phyloP scores from a whole-genome alignment of 2,329 filamentous ascomycete genomes.

The Cladobotryum protrusum region DNA sequence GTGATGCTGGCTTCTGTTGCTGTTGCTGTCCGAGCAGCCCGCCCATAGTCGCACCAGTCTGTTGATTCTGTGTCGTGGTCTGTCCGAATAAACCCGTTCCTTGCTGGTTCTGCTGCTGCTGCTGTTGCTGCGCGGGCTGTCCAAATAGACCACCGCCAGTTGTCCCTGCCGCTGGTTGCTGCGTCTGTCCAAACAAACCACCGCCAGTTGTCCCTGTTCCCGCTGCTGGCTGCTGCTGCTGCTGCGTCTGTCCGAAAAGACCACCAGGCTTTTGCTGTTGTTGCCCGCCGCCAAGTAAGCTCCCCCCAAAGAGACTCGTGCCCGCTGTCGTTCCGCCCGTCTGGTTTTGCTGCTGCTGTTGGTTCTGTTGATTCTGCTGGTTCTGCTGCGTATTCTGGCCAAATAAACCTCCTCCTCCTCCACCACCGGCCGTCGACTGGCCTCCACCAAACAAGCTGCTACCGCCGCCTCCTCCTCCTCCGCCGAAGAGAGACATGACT shows the following conservation, averaged over 20 bases:
- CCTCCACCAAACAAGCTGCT: slow-evolving; percentile 3
- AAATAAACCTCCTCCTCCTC: slow-evolving; percentile 12
- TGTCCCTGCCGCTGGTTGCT: slow-evolving; percentile 16
- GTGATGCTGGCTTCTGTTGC: slow-evolving; percentile 23
- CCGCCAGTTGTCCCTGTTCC: slow-evolving; percentile 20
- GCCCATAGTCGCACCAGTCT: background rate
- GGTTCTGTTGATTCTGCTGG: background rate
- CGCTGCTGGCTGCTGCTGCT: slow-evolving; percentile 11
- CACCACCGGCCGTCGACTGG: slow-evolving; percentile 1
- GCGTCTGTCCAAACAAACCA: slow-evolving; percentile 26
- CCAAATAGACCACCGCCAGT: slow-evolving; percentile 27
- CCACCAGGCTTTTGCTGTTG: slow-evolving; percentile 14
- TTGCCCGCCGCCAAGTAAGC: slow-evolving; percentile 15
- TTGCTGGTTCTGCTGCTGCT: slow-evolving; percentile 15
- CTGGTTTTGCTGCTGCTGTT: slow-evolving; percentile 12
- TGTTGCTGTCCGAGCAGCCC: background rate
- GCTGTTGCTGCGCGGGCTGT: slow-evolving; percentile 14
- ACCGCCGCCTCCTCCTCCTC: slow-evolving; percentile 15
- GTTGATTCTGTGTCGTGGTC: slow-evolving; percentile 14
- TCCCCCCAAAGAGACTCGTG: slow-evolving; percentile 15
- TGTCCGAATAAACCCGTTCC: slow-evolving; percentile 21
- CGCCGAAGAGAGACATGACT: slow-evolving; percentile 32
- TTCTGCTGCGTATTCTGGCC: slow-evolving; percentile 14
- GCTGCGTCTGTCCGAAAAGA: slow-evolving; percentile 11
- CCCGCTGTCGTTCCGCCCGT: slow-evolving; percentile 11